Conservation (phyloP, 768 basidiomycete genomes). For the Lactarius akahatsu region DNA sequence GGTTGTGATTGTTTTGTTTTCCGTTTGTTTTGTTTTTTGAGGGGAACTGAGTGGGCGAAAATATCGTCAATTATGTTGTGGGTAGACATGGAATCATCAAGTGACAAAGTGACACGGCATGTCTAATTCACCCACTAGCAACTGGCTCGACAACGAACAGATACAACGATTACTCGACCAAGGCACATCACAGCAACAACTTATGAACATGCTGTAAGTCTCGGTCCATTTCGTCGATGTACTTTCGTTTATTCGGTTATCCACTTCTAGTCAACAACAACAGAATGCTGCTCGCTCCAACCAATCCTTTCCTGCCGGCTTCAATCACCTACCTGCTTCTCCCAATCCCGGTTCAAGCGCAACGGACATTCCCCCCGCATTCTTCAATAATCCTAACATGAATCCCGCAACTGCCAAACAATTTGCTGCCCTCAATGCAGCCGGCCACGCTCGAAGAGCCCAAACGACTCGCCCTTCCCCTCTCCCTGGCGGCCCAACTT, state of each 20-base stretch:
- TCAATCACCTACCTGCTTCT: conserved; percentile 22
- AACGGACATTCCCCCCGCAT: conserved; percentile 13
- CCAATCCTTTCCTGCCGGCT: conserved; percentile 19
- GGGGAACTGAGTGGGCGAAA: conserved; percentile 50
- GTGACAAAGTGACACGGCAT: not conserved
- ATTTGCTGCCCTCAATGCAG: conserved; percentile 73
- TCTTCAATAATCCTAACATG: conserved; percentile 37
- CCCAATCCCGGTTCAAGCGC: conserved; percentile 22
- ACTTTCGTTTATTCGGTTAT: not conserved
- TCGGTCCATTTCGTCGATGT: not conserved
- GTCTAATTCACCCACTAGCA: conserved; percentile 20
- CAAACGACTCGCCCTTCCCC: conserved; percentile 37
- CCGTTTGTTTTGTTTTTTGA: conserved; percentile 44
- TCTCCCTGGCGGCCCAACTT: conserved; percentile 56
- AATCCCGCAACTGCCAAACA: conserved; percentile 75
- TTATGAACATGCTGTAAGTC: conserved; percentile 30
- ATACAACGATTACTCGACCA: conserved; percentile 27
- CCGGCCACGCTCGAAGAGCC: conserved; percentile 58
- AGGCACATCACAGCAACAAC: conserved; percentile 24
- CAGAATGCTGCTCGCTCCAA: conserved; percentile 20
- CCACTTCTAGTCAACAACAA: conserved; percentile 18
- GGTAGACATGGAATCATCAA: not conserved
- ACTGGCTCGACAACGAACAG: conserved; percentile 27
- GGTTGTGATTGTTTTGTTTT: conserved; percentile 41
- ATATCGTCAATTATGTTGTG: conserved; percentile 67